phyloP scores from a whole-genome alignment of 2,329 filamentous ascomycete species.

The Trichoderma sp. region DNA sequence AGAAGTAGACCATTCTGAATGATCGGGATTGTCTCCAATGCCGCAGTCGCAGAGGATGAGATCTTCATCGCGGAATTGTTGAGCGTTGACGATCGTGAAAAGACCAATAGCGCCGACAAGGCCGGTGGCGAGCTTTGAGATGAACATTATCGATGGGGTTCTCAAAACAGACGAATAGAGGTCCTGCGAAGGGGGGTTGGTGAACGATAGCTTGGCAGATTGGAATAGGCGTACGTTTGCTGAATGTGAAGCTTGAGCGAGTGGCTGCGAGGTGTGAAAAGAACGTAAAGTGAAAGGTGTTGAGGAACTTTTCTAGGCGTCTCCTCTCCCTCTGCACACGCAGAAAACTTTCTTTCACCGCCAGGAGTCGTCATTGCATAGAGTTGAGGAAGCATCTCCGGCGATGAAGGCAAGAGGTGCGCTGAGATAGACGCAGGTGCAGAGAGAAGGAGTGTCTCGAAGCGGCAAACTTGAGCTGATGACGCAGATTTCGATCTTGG shows the following conservation, averaged over 20 bases:
- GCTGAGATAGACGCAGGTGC: background rate
- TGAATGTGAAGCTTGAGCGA: background rate
- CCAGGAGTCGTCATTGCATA: background rate
- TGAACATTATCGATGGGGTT: conserved; percentile 29
- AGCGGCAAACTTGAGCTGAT: background rate
- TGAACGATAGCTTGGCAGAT: background rate
- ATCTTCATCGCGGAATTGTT: conserved; percentile 39
- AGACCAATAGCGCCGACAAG: conserved; percentile 32
- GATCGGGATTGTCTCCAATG: conserved; percentile 45
- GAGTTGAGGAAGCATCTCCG: conserved; percentile 8
- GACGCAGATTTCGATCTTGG: background rate
- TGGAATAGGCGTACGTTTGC: background rate
- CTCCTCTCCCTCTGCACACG: no score
- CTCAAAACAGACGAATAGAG: background rate
- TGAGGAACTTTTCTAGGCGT: no score
- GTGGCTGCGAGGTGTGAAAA: background rate
- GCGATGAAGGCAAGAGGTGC: conserved; percentile 6
- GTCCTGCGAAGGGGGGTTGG: background rate
- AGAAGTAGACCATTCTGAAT: conserved; percentile 46
- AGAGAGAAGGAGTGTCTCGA: conserved; percentile 1
- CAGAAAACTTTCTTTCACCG: conserved; percentile 3
- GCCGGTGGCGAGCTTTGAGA: conserved; percentile 30
- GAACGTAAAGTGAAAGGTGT: no score
- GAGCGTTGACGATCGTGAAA: conserved; percentile 28
- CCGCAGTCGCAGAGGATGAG: conserved; percentile 47